Conservation (phyloP, 257 asterid species). For the Ehretia macrophylla region DNA sequence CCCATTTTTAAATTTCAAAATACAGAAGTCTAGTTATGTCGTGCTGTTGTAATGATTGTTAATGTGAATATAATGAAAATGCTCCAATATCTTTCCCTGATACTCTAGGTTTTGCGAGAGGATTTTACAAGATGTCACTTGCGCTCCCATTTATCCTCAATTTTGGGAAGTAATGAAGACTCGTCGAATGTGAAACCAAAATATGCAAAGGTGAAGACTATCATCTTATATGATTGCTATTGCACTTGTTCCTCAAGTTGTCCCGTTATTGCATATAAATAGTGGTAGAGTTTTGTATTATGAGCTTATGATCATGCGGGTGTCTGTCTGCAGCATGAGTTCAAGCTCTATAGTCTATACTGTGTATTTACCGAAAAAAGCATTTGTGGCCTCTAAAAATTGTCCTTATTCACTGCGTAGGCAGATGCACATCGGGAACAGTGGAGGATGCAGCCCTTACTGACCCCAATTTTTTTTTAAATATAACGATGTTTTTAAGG, state of each 20-base stretch:
- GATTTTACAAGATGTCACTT: conserved; percentile 80
- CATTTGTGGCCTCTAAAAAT: too few species aligned
- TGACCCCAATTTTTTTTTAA: too few species aligned
- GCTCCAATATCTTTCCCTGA: conserved; percentile 6
- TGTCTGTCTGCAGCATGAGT: too few species aligned
- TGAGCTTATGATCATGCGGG: background rate
- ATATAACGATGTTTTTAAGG: too few species aligned
- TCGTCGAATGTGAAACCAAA: conserved; percentile 24
- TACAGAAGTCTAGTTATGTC: too few species aligned
- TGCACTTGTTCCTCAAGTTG: background rate
- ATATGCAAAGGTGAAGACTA: conserved; percentile 58
- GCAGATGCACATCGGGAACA: too few species aligned
- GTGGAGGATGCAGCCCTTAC: too few species aligned
- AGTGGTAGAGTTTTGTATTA: too few species aligned
- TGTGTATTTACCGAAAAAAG: too few species aligned
- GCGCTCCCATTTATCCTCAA: conserved; percentile 63
- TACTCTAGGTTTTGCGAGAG: conserved; percentile 74
- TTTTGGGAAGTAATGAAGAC: conserved; percentile 28
- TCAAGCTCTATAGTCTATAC: too few species aligned
- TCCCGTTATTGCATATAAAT: background rate
- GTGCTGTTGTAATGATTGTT: background rate
- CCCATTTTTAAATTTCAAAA: too few species aligned
- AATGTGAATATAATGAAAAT: background rate
- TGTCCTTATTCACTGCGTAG: too few species aligned
- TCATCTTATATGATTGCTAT: background rate